Evolutionary conservation across 2,329 filamentous ascomycete species (phyloP), one percentile per base, ranked within the genome.

Genomic region (Trichoderma endophyticum): DNA sequence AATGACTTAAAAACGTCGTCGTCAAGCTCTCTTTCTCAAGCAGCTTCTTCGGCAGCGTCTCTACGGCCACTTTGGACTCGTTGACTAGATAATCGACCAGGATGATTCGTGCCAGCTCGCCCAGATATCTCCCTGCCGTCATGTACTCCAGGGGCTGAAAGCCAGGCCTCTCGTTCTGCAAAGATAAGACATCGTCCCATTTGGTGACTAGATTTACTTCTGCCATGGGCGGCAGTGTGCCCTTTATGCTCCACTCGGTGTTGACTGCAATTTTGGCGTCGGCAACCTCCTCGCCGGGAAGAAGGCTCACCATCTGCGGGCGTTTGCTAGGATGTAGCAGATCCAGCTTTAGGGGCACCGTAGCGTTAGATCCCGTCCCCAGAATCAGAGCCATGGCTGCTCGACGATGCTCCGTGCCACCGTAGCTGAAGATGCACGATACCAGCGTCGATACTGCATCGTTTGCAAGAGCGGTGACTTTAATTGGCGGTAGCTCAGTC

Each of bases 91-190:
- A 91, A 77, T 93, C 90, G 54, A 90, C 80, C 69, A 94, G 85
- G 73, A 93, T 89, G 71, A 94, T 84, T 30, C 92, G 89, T 28
- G 91, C 90, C 12, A 95, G 87, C 80, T 95, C 92, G 65, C 92
- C 92, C 4, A 95, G 85, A 78, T 95, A 95, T 54, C 92, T 86
- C 3, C 92, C 92, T 3, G 92, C 89, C 0, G 92, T 94, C 91
- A 95, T 93, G 81, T 95, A 95, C 78, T 96, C 93, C 24, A 95
- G 87, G 0, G 93, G 92, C 75, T 95, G 93, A 76, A 95, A 94
- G 0, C 93, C 92, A 0, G 93, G 91, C 7, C 84, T 84, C 76
- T 93, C 90, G 75, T 90, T 91, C 60, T 89, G 87, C 5, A 81
- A 81, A 75, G 94, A 92, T 6, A 96, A 85, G 72, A 86, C 82